phyloP scores from a whole-genome alignment of 2,329 filamentous ascomycete species.

The Ophiostoma himal-ulmi region DNA sequence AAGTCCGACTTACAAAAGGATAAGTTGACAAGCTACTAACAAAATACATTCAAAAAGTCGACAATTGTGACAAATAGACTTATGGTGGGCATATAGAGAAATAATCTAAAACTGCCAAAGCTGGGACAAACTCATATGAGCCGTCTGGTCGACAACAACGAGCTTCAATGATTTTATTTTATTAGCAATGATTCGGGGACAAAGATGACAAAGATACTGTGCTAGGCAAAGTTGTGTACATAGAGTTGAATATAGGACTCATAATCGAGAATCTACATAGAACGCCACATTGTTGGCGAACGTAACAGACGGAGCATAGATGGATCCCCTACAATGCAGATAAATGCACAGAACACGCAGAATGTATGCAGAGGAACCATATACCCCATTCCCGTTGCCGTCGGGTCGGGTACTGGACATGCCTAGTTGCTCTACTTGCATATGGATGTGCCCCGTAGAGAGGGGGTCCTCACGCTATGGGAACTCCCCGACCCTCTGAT shows the following conservation, averaged over 20 bases:
- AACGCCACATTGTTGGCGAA: not conserved
- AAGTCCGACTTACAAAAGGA: not conserved
- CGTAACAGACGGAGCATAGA: not conserved
- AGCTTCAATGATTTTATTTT: no score
- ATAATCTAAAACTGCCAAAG: not conserved
- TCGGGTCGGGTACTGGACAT: slow-evolving; percentile 4
- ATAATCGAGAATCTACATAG: not conserved
- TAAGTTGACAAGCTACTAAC: not conserved
- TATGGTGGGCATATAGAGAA: not conserved
- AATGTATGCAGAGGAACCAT: not conserved
- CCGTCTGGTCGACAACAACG: no score
- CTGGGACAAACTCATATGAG: no score
- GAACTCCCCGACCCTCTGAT: slow-evolving; percentile 1
- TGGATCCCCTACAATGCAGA: not conserved
- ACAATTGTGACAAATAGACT: not conserved
- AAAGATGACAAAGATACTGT: not conserved
- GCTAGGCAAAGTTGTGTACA: not conserved
- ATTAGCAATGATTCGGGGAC: not conserved
- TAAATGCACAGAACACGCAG: not conserved
- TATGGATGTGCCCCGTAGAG: not conserved
- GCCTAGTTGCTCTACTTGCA: not conserved
- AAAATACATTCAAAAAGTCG: not conserved
- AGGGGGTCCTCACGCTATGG: slow-evolving; percentile 1
- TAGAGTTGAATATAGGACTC: not conserved
- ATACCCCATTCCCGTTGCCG: not conserved